A percentile compares a stretch with the other conserved stretches of the same genome.
Evolutionary conservation across 352 stramenopile species (phyloP).

Genomic region (Phytophthora meadii): DNA sequence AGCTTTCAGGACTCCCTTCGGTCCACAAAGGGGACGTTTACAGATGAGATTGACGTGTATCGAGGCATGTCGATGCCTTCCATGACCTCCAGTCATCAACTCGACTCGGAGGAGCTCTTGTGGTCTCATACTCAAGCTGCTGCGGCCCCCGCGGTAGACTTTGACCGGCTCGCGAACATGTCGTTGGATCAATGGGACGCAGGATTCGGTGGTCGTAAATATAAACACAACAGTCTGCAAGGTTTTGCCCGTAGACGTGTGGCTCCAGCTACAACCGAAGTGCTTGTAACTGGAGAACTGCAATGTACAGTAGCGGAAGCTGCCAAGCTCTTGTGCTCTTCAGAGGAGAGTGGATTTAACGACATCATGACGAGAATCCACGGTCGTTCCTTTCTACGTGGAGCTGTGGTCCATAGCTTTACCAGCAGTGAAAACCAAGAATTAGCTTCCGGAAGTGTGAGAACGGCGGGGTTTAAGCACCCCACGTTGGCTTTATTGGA

Average conservation of each 20-base stretch:
- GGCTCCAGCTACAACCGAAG: slow-evolving; percentile 11
- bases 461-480: slow-evolving; percentile 40
- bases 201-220: neutral
- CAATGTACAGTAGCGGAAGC: slow-evolving; percentile 33
- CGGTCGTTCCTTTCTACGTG: slow-evolving; percentile 38
- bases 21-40: neutral
- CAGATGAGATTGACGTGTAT: slow-evolving; percentile 6
- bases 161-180: slow-evolving; percentile 11
- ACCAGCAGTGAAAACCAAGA: neutral
- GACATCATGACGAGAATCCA: slow-evolving; percentile 39
- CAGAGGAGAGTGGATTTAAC: slow-evolving; percentile 21
- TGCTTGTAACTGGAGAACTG: slow-evolving; percentile 35
- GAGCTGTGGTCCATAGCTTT: slow-evolving; percentile 38
- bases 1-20: too few species aligned
- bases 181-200: slow-evolving; percentile 28
- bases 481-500: slow-evolving; percentile 35
- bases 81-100: neutral
- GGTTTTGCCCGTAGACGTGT: slow-evolving; percentile 18
- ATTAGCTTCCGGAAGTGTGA: slow-evolving; percentile 26
- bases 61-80: slow-evolving; percentile 3
- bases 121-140: slow-evolving; percentile 20
- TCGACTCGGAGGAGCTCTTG: slow-evolving; percentile 17
- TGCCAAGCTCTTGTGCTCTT: slow-evolving; percentile 30
- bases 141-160: slow-evolving; percentile 26
- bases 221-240: slow-evolving; percentile 16